These are phyloP conservation scores for Kodamaea arcana DNA, from an alignment of 1,139 yeast species.

Conservation along the genomic window DNA sequence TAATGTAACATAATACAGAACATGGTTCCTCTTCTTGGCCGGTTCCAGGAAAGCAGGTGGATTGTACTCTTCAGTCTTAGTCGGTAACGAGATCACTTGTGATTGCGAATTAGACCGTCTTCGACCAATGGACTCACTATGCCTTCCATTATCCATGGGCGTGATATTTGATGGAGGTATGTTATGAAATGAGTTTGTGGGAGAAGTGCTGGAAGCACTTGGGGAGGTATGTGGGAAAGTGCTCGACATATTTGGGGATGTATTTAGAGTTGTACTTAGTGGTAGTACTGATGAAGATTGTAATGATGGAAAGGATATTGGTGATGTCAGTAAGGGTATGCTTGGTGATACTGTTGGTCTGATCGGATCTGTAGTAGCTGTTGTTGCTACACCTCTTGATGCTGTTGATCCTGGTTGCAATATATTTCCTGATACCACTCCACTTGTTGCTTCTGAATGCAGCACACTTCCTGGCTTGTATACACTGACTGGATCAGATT, in stretches of 20 bases:
- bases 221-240: no score
- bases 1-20: slow-evolving; percentile 58
- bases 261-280: no score
- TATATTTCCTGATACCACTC: no score
- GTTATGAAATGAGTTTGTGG: not conserved
- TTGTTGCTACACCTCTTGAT: not conserved
- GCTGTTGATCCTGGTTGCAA: not conserved
- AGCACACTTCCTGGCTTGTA: no score
- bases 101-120: slow-evolving; percentile 41
- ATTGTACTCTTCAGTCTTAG: not conserved
- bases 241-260: no score
- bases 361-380: no score
- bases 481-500: no score
- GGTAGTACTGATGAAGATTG: no score
- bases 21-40: slow-evolving; percentile 27
- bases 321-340: no score
- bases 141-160: not conserved
- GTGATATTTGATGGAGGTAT: not conserved
- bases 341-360: no score
- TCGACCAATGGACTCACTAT: slow-evolving; percentile 14
- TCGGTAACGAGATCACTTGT: slow-evolving; percentile 21
- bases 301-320: no score
- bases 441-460: no score
- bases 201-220: not conserved
- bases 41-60: slow-evolving; percentile 4